These are phyloP conservation scores for Cucurbita ficifolia DNA, from an alignment of 306 rosid species.

Conservation along the genomic window DNA sequence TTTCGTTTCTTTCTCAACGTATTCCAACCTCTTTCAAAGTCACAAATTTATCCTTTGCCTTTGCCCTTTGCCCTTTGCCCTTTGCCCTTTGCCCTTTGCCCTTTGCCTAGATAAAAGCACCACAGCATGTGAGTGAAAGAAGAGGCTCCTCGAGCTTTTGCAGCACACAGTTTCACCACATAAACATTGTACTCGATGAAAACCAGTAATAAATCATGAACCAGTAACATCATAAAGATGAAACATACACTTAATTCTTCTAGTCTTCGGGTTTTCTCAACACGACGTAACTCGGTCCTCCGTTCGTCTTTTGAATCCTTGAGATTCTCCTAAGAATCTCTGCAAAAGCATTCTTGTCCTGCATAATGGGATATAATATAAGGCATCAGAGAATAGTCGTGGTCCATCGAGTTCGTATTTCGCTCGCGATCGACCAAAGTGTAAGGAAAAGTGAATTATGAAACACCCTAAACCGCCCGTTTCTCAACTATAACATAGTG, in stretches of 20 bases:
- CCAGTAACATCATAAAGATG: neutral
- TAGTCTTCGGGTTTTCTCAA: slow-evolving; percentile 28
- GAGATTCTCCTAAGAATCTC: slow-evolving; percentile 76
- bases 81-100: too few relatives aligned
- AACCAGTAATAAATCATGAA: neutral
- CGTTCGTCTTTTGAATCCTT: slow-evolving; percentile 68
- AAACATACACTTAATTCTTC: neutral
- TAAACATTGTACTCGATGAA: neutral
- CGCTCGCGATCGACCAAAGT: neutral
- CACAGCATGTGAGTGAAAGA: neutral
- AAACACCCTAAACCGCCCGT: neutral
- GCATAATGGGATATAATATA: slow-evolving; percentile 13
- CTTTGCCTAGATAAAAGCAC: neutral
- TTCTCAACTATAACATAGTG: neutral
- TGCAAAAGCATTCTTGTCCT: slow-evolving; percentile 88
- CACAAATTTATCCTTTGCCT: neutral
- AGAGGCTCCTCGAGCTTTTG: neutral
- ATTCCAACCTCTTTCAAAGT: neutral
- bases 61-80: too few relatives aligned
- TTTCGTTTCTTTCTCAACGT: neutral
- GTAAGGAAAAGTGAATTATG: neutral
- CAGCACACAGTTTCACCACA: neutral
- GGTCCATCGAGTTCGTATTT: neutral
- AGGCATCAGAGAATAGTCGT: neutral
- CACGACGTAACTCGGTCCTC: slow-evolving; percentile 58